phyloP scores from a whole-genome alignment of 169 alveolate genomes.

The Plasmodium gaboni region DNA sequence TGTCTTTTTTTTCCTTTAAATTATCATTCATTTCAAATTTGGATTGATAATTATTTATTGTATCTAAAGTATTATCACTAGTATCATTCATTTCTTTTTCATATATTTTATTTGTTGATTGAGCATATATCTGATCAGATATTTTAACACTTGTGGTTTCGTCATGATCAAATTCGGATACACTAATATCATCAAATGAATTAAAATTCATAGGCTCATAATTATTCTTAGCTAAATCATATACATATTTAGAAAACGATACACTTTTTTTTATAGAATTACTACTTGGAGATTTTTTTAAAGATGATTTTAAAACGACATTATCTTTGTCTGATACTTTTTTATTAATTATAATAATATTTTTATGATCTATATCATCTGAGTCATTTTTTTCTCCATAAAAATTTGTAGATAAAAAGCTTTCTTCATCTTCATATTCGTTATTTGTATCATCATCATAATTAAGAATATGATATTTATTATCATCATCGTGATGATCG shows the following conservation, averaged over 20 bases:
- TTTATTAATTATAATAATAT: conserved; percentile 17
- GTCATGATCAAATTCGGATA: background rate
- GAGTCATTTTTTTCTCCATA: conserved; percentile 11
- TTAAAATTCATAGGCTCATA: conserved; percentile 34
- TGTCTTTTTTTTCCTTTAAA: background rate
- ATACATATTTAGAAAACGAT: conserved; percentile 58
- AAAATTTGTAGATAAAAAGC: conserved; percentile 16
- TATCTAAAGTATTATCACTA: too few relatives aligned
- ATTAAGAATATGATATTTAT: background rate
- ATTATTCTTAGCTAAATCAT: conserved; percentile 36
- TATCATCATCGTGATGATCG: background rate
- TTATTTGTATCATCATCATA: background rate
- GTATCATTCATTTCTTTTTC: too few relatives aligned
- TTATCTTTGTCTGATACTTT: conserved; percentile 9
- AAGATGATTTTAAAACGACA: conserved; percentile 21
- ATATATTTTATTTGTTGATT: too few relatives aligned
- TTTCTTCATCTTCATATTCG: conserved; percentile 17
- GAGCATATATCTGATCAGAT: too few relatives aligned
- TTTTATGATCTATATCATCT: background rate
- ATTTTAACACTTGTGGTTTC: background rate
- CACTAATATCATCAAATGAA: conserved; percentile 14
- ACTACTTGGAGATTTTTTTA: conserved; percentile 39
- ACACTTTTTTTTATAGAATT: conserved; percentile 32
- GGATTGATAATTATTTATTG: too few relatives aligned
- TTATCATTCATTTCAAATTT: background rate